A percentile compares a stretch with the other conserved stretches of the same genome.
phyloP scores from a whole-genome alignment of 306 rosid species.

The Pyrus pyrifolia region DNA sequence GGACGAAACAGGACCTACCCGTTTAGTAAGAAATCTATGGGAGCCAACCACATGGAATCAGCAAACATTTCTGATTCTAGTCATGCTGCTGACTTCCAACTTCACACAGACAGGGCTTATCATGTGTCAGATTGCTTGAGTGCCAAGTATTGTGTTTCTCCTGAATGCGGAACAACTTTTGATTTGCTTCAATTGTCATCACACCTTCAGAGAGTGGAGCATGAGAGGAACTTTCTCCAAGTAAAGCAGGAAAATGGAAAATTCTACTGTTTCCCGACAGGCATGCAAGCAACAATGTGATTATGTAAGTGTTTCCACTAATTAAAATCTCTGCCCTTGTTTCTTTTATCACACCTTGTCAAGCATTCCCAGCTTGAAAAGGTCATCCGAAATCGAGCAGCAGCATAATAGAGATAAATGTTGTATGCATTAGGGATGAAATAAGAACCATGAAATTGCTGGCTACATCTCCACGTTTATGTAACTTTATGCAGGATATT shows the following conservation, averaged over 20 bases:
- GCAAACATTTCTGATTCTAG: constrained; percentile 19
- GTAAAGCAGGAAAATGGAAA: constrained; percentile 50
- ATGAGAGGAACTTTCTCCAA: constrained; percentile 42
- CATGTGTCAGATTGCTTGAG: constrained; percentile 17
- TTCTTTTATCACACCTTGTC: constrained; percentile 1
- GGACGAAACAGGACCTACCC: constrained; percentile 29
- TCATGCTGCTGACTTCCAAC: constrained; percentile 19
- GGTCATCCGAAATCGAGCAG: neutral
- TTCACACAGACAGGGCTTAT: constrained; percentile 13
- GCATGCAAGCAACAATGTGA: constrained; percentile 28
- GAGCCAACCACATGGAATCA: constrained; percentile 28
- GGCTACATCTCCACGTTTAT: neutral
- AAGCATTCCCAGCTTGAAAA: neutral
- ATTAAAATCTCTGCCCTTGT: neutral
- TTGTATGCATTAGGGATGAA: neutral
- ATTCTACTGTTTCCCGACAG: constrained; percentile 33
- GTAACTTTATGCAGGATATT: neutral
- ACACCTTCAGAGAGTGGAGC: constrained; percentile 76
- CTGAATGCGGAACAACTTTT: constrained; percentile 43
- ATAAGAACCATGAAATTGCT: neutral
- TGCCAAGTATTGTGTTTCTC: constrained; percentile 22
- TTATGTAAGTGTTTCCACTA: constrained; percentile 19
- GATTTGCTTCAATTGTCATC: constrained; percentile 66
- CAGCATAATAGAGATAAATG: neutral
- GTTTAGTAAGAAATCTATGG: constrained; percentile 24